Evolutionary conservation across 2,329 filamentous ascomycete genomes (phyloP).

Genomic region (Verticillium albo-atrum): DNA sequence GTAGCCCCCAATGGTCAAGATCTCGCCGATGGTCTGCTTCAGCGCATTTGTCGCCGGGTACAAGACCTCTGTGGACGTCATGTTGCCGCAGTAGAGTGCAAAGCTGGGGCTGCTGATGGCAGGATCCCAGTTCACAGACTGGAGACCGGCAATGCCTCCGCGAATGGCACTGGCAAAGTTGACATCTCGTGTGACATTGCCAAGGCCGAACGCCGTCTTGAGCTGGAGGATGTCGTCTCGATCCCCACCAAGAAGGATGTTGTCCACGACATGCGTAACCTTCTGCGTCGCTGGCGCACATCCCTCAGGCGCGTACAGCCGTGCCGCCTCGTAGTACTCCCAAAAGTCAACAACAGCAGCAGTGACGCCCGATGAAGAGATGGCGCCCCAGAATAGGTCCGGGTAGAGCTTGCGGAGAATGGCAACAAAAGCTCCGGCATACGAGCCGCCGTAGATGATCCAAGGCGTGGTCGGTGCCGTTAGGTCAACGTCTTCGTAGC

Average conservation of each 20-base stretch:
- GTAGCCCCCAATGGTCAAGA: slow-evolving; percentile 34
- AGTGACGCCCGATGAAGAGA: slow-evolving; percentile 76
- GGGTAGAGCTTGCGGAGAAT: slow-evolving; percentile 75
- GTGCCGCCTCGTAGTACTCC: slow-evolving; percentile 50
- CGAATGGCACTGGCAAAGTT: slow-evolving; percentile 44
- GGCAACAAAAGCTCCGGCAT: slow-evolving; percentile 75
- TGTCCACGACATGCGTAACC: slow-evolving; percentile 46
- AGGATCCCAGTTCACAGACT: slow-evolving; percentile 51
- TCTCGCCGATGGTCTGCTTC: slow-evolving; percentile 25
- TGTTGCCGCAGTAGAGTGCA: slow-evolving; percentile 41
- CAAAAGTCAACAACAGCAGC: slow-evolving; percentile 76
- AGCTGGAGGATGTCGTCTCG: slow-evolving; percentile 36
- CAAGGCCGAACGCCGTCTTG: slow-evolving; percentile 39
- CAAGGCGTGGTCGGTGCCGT: slow-evolving; percentile 63
- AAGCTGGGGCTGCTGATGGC: slow-evolving; percentile 33
- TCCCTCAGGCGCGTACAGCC: slow-evolving; percentile 44
- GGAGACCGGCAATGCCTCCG: slow-evolving; percentile 36
- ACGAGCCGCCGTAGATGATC: slow-evolving; percentile 79
- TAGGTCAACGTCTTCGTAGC: slow-evolving; percentile 62
- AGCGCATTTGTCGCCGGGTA: slow-evolving; percentile 35
- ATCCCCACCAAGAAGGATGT: slow-evolving; percentile 38
- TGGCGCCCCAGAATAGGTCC: slow-evolving; percentile 71
- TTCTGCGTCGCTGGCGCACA: slow-evolving; percentile 64
- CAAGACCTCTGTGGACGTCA: slow-evolving; percentile 35
- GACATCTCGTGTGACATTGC: slow-evolving; percentile 36